These are phyloP conservation scores for Neospora caninum DNA, from an alignment of 169 alveolate genomes.

Conservation along the genomic window DNA sequence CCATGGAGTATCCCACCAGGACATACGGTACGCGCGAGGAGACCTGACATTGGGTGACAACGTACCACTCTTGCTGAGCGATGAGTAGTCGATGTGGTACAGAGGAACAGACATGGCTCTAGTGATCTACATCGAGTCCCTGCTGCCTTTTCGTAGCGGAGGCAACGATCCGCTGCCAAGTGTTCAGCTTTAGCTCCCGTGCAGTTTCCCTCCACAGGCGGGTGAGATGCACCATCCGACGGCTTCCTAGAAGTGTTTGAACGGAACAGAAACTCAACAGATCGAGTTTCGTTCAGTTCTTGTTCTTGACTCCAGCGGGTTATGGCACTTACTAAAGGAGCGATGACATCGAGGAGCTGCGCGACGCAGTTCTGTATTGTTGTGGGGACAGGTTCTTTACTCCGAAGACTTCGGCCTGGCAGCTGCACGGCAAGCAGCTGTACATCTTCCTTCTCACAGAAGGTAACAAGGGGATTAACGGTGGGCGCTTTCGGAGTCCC, in stretches of 20 bases:
- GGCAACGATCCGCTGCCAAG: too few relatives aligned
- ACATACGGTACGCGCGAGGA: conserved; percentile 16
- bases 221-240: too few relatives aligned
- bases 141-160: too few relatives aligned
- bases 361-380: neutral
- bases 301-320: neutral
- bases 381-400: neutral
- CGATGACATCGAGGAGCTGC: neutral
- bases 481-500: conserved; percentile 8
- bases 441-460: neutral
- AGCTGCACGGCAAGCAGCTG: conserved; percentile 21
- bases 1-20: conserved; percentile 57
- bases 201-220: too few relatives aligned
- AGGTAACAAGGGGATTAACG: neutral
- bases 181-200: too few relatives aligned
- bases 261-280: neutral
- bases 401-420: neutral
- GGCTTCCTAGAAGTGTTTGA: too few relatives aligned
- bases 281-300: too few relatives aligned
- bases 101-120: too few relatives aligned
- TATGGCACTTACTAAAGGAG: neutral
- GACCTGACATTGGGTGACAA: neutral
- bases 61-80: too few relatives aligned
- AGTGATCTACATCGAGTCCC: too few relatives aligned
- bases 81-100: too few relatives aligned